phyloP scores from a whole-genome alignment of 805 yeast species.

The Starmera quercuum region DNA sequence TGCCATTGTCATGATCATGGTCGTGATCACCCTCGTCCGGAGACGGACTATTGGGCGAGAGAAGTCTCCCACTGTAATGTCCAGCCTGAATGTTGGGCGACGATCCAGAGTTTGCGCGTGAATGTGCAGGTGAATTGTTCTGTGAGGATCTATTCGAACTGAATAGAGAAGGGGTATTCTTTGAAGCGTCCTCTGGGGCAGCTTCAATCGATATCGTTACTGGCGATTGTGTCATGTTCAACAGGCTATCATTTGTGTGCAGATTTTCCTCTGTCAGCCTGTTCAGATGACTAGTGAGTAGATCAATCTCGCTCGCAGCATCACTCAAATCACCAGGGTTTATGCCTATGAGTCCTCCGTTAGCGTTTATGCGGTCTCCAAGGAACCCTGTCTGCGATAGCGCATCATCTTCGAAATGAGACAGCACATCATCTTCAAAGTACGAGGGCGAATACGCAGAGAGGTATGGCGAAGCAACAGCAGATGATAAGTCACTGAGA shows the following conservation, averaged over 20 bases:
- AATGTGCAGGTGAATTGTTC: conserved; percentile 26
- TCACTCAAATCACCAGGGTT: not conserved
- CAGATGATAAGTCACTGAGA: conserved; percentile 18
- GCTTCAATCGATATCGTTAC: conserved; percentile 23
- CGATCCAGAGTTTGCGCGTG: conserved; percentile 22
- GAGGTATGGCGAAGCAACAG: conserved; percentile 17
- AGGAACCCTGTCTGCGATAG: not conserved
- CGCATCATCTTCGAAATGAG: not conserved
- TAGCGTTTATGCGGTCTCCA: not conserved
- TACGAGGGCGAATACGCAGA: conserved; percentile 11
- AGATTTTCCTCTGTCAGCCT: conserved; percentile 16
- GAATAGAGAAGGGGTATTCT: conserved; percentile 49
- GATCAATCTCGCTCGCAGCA: conserved; percentile 1
- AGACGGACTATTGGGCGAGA: conserved; percentile 3
- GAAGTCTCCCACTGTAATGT: conserved; percentile 5
- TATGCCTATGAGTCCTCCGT: conserved; percentile 1
- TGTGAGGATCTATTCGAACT: conserved; percentile 32
- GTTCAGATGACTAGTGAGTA: conserved; percentile 5
- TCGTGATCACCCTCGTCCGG: conserved; percentile 9
- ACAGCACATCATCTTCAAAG: conserved; percentile 8
- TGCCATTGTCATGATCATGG: conserved; percentile 8
- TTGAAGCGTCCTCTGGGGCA: conserved; percentile 32
- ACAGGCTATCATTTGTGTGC: conserved; percentile 2
- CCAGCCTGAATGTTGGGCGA: conserved; percentile 19
- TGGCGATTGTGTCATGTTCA: conserved; percentile 9